Evolutionary conservation across 257 asterid species (phyloP).

Genomic region (Fraxinus anomala): DNA sequence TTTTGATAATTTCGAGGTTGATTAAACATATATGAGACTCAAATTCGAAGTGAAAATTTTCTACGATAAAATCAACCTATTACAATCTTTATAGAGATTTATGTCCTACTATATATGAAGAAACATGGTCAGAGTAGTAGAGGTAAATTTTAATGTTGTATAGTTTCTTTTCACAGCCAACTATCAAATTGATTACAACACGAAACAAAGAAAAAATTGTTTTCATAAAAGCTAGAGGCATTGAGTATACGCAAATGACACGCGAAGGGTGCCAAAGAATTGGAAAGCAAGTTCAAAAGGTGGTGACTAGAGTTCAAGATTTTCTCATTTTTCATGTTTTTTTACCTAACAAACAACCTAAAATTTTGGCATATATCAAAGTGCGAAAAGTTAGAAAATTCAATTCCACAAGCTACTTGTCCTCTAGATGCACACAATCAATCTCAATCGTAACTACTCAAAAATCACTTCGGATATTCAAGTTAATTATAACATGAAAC

Average conservation of each 20-base stretch:
- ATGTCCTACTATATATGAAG: not conserved
- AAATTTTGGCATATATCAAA: conserved; percentile 25
- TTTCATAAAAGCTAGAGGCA: conserved; percentile 17
- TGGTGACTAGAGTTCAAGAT: conserved; percentile 16
- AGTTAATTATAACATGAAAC: not conserved
- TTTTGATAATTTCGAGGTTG: not conserved
- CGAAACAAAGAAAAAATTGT: too few relatives aligned
- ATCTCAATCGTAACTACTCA: too few relatives aligned
- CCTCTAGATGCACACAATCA: not conserved
- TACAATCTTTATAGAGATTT: too few relatives aligned
- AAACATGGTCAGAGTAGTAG: not conserved
- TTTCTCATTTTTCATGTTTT: not conserved
- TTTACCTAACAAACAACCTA: conserved; percentile 14
- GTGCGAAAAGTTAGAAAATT: conserved; percentile 30
- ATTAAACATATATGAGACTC: not conserved
- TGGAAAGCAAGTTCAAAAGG: not conserved
- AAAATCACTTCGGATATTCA: not conserved
- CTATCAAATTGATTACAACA: not conserved
- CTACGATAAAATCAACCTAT: too few relatives aligned
- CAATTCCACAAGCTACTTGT: not conserved
- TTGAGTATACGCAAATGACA: not conserved
- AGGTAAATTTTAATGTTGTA: not conserved
- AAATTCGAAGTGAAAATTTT: not conserved
- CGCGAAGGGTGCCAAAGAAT: not conserved
- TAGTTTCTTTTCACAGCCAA: not conserved